phyloP scores from a whole-genome alignment of 225 moss, liverwort and hornwort species.

The Bryoerythrophyllum caledonicum region DNA sequence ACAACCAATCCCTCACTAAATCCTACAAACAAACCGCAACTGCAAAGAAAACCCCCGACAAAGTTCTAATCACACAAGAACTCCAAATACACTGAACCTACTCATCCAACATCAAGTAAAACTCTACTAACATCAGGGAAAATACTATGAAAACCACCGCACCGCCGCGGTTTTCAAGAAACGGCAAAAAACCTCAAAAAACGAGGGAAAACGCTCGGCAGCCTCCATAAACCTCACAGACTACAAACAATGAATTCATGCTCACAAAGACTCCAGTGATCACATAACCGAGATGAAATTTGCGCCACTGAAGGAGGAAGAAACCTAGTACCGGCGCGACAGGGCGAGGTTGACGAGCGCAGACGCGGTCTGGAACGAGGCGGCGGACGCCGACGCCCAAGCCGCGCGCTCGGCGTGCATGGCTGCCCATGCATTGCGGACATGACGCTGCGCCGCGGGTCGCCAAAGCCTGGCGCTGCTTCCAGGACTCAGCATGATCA shows the following conservation, averaged over 20 bases:
- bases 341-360: conserved; percentile 75
- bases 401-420: conserved; percentile 69
- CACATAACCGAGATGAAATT: not conserved
- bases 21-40: not conserved
- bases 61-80: not conserved
- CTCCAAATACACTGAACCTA: not conserved
- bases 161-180: not conserved
- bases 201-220: too few species aligned
- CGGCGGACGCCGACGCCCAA: conserved; percentile 67
- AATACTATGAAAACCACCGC: not conserved
- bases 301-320: not conserved
- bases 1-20: not conserved
- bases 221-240: not conserved
- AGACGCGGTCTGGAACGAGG: conserved; percentile 63
- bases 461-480: conserved; percentile 75
- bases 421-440: conserved; percentile 88
- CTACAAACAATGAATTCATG: too few species aligned
- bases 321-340: conserved; percentile 43
- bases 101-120: not conserved
- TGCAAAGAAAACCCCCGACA: not conserved
- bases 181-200: not conserved
- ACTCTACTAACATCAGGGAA: not conserved
- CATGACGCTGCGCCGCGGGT: conserved; percentile 89
- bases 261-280: not conserved
- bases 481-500: conserved; percentile 36